Percentiles rank a stretch among this genome's conserved stretches.
Conservation (phyloP, 805 yeast genomes). For the Metschnikowia koreensis region DNA sequence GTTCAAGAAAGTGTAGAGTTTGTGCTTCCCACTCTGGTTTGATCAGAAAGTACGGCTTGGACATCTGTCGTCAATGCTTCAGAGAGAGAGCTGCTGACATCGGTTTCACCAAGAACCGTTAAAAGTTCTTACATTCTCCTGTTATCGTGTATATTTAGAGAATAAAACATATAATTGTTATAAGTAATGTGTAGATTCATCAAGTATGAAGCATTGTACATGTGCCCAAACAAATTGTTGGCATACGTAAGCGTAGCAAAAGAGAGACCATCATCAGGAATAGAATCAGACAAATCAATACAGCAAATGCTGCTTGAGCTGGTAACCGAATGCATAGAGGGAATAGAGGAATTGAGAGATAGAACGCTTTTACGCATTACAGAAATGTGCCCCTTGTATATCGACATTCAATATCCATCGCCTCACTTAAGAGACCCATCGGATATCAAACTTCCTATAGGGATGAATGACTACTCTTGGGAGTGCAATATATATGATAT, state of each 20-base stretch:
- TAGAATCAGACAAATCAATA: no score
- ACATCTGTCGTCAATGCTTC: constrained; percentile 99
- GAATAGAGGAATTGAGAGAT: no score
- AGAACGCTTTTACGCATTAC: neutral
- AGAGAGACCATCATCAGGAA: no score
- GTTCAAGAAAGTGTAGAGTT: constrained; percentile 99
- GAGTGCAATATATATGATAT: constrained; percentile 38
- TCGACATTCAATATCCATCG: constrained; percentile 64
- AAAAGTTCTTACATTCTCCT: constrained; percentile 35
- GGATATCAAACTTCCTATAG: constrained; percentile 60
- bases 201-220: no score
- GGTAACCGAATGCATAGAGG: neutral
- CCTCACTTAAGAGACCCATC: constrained; percentile 50
- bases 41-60: constrained; percentile 99
- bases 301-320: no score
- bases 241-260: no score
- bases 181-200: neutral
- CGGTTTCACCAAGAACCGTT: constrained; percentile 99
- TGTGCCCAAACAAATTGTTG: no score
- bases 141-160: constrained; percentile 16
- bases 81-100: constrained; percentile 99
- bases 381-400: constrained; percentile 39
- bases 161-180: constrained; percentile 12
- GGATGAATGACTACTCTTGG: constrained; percentile 51
- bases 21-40: constrained; percentile 98